Conservation (phyloP, 2,329 filamentous ascomycete genomes). For the Colletotrichum cordylinicola region DNA sequence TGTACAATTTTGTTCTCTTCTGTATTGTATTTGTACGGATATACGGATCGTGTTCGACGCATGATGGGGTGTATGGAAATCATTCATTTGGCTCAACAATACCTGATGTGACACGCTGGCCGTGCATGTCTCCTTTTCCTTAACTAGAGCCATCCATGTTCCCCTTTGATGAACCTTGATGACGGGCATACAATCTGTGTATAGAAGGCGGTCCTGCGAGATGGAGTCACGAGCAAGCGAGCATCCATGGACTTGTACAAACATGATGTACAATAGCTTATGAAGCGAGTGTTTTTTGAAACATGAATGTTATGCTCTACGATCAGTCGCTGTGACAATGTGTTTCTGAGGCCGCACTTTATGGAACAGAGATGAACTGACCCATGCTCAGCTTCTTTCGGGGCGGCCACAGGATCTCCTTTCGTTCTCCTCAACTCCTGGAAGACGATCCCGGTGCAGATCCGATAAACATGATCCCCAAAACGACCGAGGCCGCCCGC, state of each 20-base stretch:
- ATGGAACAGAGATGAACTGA: neutral
- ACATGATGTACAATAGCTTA: neutral
- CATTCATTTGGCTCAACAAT: neutral
- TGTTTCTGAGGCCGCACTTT: neutral
- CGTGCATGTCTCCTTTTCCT: neutral
- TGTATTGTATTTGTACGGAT: slow-evolving; percentile 1
- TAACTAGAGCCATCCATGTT: neutral
- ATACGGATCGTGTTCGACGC: neutral
- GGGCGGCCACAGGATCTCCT: neutral
- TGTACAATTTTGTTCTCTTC: neutral
- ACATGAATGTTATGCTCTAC: neutral
- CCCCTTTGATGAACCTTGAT: neutral
- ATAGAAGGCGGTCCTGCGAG: neutral
- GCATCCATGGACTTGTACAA: neutral
- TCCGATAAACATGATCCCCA: neutral
- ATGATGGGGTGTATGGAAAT: neutral
- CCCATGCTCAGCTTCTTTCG: neutral
- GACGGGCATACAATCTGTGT: neutral
- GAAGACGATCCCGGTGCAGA: neutral
- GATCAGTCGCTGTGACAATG: neutral
- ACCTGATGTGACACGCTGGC: neutral
- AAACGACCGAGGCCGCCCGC: neutral
- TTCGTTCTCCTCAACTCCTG: neutral
- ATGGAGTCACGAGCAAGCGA: neutral
- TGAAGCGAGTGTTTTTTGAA: neutral